These are phyloP conservation scores for Cucurbita ficifolia DNA, from an alignment of 306 rosid genomes.

Conservation along the genomic window DNA sequence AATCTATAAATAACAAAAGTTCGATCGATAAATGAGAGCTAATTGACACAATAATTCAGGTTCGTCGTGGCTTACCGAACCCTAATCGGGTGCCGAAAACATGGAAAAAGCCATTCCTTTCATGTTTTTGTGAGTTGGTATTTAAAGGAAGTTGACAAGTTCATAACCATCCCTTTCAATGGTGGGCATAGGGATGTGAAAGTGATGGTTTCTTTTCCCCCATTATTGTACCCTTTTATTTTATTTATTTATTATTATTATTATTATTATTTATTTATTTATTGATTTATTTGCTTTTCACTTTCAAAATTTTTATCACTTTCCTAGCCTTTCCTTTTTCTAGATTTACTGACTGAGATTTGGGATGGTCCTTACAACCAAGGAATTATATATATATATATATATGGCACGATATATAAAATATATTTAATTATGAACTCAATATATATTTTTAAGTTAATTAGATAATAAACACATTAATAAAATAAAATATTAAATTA, in stretches of 20 bases:
- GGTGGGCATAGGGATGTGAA: slow-evolving; percentile 7
- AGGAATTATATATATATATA: too few relatives aligned
- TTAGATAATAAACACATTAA: too few relatives aligned
- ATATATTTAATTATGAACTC: too few relatives aligned
- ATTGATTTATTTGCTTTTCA: background rate
- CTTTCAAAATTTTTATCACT: background rate
- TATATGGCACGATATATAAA: too few relatives aligned
- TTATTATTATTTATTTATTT: background rate
- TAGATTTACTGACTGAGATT: slow-evolving; percentile 4
- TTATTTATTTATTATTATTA: background rate
- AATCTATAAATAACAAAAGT: rapidly evolving
- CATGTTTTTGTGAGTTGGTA: background rate
- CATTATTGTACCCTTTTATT: background rate
- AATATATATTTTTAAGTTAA: too few relatives aligned
- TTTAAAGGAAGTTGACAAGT: background rate
- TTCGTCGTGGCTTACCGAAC: background rate
- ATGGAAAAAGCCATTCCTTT: background rate
- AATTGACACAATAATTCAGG: background rate
- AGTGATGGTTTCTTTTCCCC: slow-evolving; percentile 4
- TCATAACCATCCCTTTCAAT: slow-evolving; percentile 5
- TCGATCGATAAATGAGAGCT: background rate
- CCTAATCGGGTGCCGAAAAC: background rate
- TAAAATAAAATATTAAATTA: too few relatives aligned
- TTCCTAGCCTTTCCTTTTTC: background rate
- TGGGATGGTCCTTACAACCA: background rate